Evolutionary conservation across 495 filamentous ascomycete genomes (phyloP), one percentile per base, ranked within the genome.

Genomic region (Penicillium mononematosum): DNA sequence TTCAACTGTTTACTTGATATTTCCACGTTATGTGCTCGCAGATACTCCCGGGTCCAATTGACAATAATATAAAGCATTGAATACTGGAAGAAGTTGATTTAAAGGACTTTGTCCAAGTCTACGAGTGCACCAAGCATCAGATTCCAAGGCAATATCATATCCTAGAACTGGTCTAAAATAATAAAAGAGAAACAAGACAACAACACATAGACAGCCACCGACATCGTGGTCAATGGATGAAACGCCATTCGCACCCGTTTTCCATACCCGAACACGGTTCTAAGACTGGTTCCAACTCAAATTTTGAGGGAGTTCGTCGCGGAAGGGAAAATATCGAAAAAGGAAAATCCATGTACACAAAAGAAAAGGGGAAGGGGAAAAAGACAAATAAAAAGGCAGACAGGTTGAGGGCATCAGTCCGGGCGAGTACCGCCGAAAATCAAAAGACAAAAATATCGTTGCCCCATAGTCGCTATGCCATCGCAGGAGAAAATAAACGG

Each of bases 181-280:
- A 50, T 49, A 64, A 60, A 61, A 34, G 27, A 48, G 53, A 57
- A 54, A 48, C 39, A 58, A 60, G 38, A 50, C 56, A 59, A 65
- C 67, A 74, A 72, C 56, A 67, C 58, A 61, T 58, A 57, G 59
- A 64, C 62, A 65, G 66, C 68, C 68, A 69, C 71, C 70, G 63
- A 72, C 68, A 68, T 68, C 52, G 61, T 58, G 55, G 61, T 67
- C 71, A 64, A 67, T 66, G 60, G 63, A 71, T 70, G 65, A 76
- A 78, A 78, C 76, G 76, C 76, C 76, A 74, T 74, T 73, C 65
- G 65, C 74, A 75, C 76, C 73, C 63, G 69, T 79, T 79, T 75
- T 74, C 75, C 73, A 75, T 66, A 72, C 72, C 73, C 70, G 70
- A 76, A 76, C 73, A 74, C 66, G 72, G 70, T 76, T 77, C 71